Evolutionary conservation across 164 flowering plant species (phyloP), one percentile per base, ranked within the genome.

Genomic region (Kingdonia uniflora): DNA sequence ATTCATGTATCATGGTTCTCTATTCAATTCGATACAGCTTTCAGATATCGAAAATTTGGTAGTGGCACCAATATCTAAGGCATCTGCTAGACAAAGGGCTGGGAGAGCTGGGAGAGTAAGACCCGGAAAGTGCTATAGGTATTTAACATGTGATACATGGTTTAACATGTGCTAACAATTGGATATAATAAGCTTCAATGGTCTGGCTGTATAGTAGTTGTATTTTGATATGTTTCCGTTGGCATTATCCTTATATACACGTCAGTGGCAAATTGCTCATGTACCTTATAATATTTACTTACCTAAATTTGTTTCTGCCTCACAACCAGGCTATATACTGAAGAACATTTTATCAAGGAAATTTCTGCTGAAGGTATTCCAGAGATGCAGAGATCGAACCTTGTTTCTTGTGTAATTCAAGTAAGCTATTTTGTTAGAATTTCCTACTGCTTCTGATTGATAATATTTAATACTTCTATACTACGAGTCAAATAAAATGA

Each of bases 101-200:
- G 99, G 99, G 57, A 84, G 99, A 63, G 97, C 97, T 81, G 99
- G 99, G 52, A 76, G 99, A 72, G 72, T 89, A 50, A 77, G 97
- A 8, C 92, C 99, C 13, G 99, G 99, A 29, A 89, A 94, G 60
- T 94, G 99, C 70, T 94, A 76, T 66, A 88, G 99, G 99, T 92
- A 54, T 51, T 22, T 71, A 50, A 35, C 22, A 40, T 51, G 13
- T 37, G 40, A 43, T 23, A 19, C 16, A 17, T 42, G 29, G 43
- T 51, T 56, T 29, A 29, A 3, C 35, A n/a, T n/a, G n/a, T n/a
- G n/a, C n/a, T n/a, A n/a, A n/a, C n/a, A n/a, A n/a, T n/a, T n/a
- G n/a, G n/a, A n/a, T n/a, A n/a, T n/a, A n/a, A n/a, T n/a, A n/a
- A n/a, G n/a, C n/a, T n/a, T n/a, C n/a, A n/a, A n/a, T n/a, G n/a